Evolutionary conservation across 2,329 filamentous ascomycete species (phyloP), one percentile per base, ranked within the genome.

Genomic region (Colletotrichum tofieldiae): DNA sequence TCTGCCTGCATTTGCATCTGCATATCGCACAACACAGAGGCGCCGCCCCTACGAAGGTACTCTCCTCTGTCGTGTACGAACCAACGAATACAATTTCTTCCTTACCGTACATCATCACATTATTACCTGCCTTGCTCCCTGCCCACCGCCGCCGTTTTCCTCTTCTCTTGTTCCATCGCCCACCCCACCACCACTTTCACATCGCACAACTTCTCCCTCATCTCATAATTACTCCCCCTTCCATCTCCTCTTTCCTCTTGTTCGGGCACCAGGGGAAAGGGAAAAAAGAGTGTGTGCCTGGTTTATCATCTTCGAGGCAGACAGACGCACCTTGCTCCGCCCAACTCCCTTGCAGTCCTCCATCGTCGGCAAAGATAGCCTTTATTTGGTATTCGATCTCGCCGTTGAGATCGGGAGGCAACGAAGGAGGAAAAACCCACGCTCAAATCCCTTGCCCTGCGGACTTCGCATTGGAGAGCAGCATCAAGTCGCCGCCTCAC

Each of bases 1-100:
- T 58, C 43, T 56, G 47, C 43, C 65, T 71, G 69, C 69, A 68
- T 68, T 37, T 54, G 49, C 47, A 54, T 54, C 62, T 66, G 56
- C 68, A 67, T 61, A 64, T 55, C 32, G n/a, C 59, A 51, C 45
- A 37, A 26, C 59, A 29, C n/a, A 62, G n/a, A 62, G 12, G 29
- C 29, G 43, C 29, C 18, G 45, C 43, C 26, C 59, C 14, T 29
- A 18, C 60, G 16, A 61, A 23, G 59, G 32, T 23, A 55, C 29
- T 35, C 32, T 35, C 23, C 23, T 26, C 23, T 26, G 29, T 11
- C 35, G 14, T 56, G 52, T 56, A 39, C 52, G 52, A 49, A 61
- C 16, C 14, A 26, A 61, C 58, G 18, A 26, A 35, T 23, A 35
- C 20, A 5, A 32, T 43, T n/a, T 26, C 26, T 32, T 49, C 29